Conservation (phyloP, 352 stramenopile genomes). For the Pythium utonaiense region DNA sequence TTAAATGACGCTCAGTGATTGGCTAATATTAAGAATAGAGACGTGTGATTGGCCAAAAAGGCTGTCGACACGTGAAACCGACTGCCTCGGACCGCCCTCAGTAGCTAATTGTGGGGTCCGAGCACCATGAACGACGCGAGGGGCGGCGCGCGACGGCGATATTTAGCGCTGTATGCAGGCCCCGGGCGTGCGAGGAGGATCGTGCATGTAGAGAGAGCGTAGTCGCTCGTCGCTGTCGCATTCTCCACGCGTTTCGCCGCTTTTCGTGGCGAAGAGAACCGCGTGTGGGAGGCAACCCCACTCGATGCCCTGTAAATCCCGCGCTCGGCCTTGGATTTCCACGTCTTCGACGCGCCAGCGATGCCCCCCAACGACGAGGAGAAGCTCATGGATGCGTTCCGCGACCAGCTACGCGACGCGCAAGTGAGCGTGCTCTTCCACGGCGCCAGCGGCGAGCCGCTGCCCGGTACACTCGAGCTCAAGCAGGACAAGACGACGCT, state of each 20-base stretch:
- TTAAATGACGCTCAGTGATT: neutral
- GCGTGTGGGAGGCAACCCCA: neutral
- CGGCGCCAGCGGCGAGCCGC: slow-evolving; percentile 39
- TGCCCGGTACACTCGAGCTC: slow-evolving; percentile 52
- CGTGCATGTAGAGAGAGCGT: neutral
- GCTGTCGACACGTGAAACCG: neutral
- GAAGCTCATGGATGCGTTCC: slow-evolving; percentile 37
- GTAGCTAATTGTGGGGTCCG: neutral
- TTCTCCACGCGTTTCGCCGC: neutral
- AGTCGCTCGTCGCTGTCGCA: neutral
- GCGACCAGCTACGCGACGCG: slow-evolving; percentile 61
- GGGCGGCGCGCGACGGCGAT: neutral
- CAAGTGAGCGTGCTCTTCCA: slow-evolving; percentile 49
- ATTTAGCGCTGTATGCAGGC: neutral
- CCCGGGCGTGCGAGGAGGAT: neutral
- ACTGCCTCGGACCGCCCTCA: neutral
- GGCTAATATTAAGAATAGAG: neutral
- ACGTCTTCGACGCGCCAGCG: neutral
- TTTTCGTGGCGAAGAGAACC: neutral
- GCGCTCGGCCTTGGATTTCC: neutral
- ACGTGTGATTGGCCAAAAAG: slow-evolving; percentile 5
- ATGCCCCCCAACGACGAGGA: slow-evolving; percentile 27
- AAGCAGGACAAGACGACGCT: slow-evolving; percentile 62
- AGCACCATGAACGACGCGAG: neutral
- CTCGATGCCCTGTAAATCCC: neutral